Evolutionary conservation across 257 asterid species (phyloP), one percentile per base, ranked within the genome.

Genomic region (Cynanchum wilfordii): DNA sequence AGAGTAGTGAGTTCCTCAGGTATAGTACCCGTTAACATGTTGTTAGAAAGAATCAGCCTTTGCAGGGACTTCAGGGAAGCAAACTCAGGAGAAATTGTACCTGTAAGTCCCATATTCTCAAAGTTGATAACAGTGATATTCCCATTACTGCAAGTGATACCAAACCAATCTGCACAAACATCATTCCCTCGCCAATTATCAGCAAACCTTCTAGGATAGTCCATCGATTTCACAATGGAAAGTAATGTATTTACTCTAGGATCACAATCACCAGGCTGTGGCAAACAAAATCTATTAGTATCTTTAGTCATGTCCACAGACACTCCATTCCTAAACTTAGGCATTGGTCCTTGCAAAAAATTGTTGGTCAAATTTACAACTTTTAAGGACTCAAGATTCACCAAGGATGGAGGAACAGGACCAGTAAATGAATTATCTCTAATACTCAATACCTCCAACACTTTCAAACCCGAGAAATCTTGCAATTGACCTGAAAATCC

Each of bases 181-280:
- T 93, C 86, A 80, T 93, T 93, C 56, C 87, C 90, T 73, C 89
- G 88, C 96, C 96, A 91, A 83, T 82, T 87, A 79, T 91, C 95
- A 0, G 98, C 84, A 52, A 93, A 87, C 79, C 76, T 87, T 59
- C 79, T 76, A 0, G 96, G 98, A 58, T 89, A 93, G 57, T 73
- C 80, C 94, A 91, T 76, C 4, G 82, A 75, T 78, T 84, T 84
- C 22, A 75, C 79, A 59, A 88, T 77, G 1, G 86, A 84, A 63
- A 93, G 89, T 83, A 93, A 77, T 10, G 81, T 71, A 59, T 78
- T 75, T 60, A 91, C 94, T 76, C 88, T 79, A 77, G 91, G 85
- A 78, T 93, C 96, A 79, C 98, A 93, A 78, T 81, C 90, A 68
- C 95, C 96, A 19, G 95, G 87, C 62, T 82, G 79, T 62, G 96